A percentile compares a stretch with the other conserved stretches of the same genome.
These are phyloP conservation scores for Sergeia podlipaevii DNA, from an alignment of 208 protist species.

Conservation along the genomic window DNA sequence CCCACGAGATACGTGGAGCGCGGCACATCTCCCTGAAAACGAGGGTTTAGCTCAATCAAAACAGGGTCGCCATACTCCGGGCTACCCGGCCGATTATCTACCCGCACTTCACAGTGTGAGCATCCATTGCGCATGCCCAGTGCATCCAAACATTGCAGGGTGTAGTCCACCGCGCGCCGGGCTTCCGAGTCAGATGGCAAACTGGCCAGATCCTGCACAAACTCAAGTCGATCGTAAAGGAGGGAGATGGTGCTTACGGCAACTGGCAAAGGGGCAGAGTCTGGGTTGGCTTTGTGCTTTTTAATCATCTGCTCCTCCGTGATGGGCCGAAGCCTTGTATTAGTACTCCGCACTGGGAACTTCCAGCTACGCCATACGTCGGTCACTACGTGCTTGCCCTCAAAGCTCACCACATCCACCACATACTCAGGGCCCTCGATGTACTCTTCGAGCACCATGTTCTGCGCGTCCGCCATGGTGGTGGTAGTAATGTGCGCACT, in stretches of 20 bases:
- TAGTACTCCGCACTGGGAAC: conserved; percentile 33
- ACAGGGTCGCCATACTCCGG: conserved; percentile 39
- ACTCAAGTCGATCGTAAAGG: conserved; percentile 73
- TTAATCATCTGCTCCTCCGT: conserved; percentile 26
- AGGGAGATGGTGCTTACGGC: conserved; percentile 38
- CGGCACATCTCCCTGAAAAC: conserved; percentile 75
- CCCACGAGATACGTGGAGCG: conserved; percentile 64
- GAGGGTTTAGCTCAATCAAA: conserved; percentile 87
- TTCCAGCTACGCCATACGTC: conserved; percentile 89
- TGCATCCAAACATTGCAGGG: conserved; percentile 60
- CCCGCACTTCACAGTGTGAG: conserved; percentile 82
- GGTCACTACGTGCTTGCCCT: conserved; percentile 71
- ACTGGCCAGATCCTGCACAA: conserved; percentile 47
- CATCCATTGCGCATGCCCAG: conserved; percentile 73
- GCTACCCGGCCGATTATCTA: conserved; percentile 46
- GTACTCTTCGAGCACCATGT: conserved; percentile 85
- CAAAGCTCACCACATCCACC: conserved; percentile 73
- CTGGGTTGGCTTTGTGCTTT: conserved; percentile 9
- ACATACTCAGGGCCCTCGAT: conserved; percentile 86
- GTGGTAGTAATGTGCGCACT: conserved; percentile 33
- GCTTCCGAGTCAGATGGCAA: conserved; percentile 28
- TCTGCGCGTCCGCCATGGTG: conserved; percentile 36
- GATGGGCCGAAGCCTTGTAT: conserved; percentile 28
- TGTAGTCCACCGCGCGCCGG: conserved; percentile 72
- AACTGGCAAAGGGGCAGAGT: neutral